Evolutionary conservation across 2,329 filamentous ascomycete genomes (phyloP).

Genomic region (Sporothrix schenckii): DNA sequence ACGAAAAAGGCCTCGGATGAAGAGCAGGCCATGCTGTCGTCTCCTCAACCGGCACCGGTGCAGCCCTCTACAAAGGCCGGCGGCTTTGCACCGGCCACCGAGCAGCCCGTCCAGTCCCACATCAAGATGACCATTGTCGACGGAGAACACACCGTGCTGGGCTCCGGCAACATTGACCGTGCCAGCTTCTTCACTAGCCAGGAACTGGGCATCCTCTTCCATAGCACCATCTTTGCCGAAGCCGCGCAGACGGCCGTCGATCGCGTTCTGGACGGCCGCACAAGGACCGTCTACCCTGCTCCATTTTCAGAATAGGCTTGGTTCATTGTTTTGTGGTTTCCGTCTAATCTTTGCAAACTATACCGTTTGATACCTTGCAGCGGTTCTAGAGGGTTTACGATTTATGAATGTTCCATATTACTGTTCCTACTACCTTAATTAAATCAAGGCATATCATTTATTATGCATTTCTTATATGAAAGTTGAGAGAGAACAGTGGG

Average conservation of each 20-base stretch:
- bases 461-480: no score
- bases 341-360: background rate
- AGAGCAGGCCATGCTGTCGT: slow-evolving; percentile 30
- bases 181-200: slow-evolving; percentile 88
- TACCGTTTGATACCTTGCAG: background rate
- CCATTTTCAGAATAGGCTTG: background rate
- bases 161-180: slow-evolving; percentile 81
- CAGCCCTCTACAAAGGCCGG: slow-evolving; percentile 15
- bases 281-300: slow-evolving; percentile 31
- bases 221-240: slow-evolving; percentile 44
- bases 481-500: no score
- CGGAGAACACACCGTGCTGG: slow-evolving; percentile 66
- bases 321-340: background rate
- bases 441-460: no score
- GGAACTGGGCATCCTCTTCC: slow-evolving; percentile 70
- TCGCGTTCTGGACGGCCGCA: slow-evolving; percentile 43
- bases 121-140: slow-evolving; percentile 78
- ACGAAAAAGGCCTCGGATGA: slow-evolving; percentile 12
- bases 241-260: slow-evolving; percentile 42
- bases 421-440: background rate
- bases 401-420: background rate
- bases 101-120: slow-evolving; percentile 73
- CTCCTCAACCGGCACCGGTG: background rate
- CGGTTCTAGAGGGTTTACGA: background rate
- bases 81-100: slow-evolving; percentile 39